Conservation (phyloP, 139 green algal species). For the Chlorella sp. region DNA sequence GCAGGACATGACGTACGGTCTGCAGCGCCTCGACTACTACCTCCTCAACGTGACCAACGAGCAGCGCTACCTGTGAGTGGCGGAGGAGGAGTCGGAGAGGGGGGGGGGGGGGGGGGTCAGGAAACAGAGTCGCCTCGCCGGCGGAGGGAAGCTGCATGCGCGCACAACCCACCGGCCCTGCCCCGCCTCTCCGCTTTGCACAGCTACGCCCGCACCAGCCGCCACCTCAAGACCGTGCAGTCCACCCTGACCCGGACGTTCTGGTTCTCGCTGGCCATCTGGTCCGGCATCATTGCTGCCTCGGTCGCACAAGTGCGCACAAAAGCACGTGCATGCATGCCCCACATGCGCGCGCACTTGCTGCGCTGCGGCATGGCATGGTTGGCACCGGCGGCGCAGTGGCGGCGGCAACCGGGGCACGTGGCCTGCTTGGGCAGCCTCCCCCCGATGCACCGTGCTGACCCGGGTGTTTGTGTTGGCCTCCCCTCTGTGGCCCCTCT, state of each 20-base stretch:
- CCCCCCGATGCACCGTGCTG: neutral
- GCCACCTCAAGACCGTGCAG: conserved; percentile 41
- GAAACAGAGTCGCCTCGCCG: no score
- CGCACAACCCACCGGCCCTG: neutral
- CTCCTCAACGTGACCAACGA: conserved; percentile 46
- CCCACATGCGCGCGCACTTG: neutral
- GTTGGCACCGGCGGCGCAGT: neutral
- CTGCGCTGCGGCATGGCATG: neutral
- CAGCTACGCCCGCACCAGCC: conserved; percentile 35
- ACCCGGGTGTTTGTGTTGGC: no score
- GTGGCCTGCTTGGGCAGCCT: neutral
- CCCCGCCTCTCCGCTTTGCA: conserved; percentile 23
- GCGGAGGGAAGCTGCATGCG: no score
- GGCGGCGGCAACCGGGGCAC: neutral
- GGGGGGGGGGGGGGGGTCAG: no score
- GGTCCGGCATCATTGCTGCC: conserved; percentile 24
- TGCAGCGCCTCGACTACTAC: conserved; percentile 44
- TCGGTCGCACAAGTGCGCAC: conserved; percentile 33
- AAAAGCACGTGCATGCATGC: neutral
- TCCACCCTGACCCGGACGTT: conserved; percentile 34
- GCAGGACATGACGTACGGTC: conserved; percentile 24
- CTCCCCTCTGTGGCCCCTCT: neutral
- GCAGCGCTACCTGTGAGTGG: conserved; percentile 23
- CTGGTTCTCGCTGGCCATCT: conserved; percentile 41
- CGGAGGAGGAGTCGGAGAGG: no score